A percentile compares a stretch with the other conserved stretches of the same genome.
phyloP scores from a whole-genome alignment of 768 basidiomycete species.

The Tubosaeta sp. region DNA sequence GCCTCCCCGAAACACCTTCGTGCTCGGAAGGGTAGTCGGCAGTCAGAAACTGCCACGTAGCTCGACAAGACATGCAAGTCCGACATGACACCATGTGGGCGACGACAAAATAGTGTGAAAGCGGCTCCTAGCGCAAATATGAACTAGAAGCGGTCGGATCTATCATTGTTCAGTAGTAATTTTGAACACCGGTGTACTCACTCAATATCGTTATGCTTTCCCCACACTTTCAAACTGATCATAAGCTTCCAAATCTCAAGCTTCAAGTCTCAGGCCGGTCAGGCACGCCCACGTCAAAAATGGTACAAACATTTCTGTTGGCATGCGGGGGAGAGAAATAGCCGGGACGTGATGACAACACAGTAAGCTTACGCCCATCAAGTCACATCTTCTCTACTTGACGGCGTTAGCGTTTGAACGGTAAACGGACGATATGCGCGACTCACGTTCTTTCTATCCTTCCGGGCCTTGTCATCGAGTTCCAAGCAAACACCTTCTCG shows the following conservation, averaged over 20 bases:
- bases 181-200: too few species aligned
- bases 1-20: neutral
- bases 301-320: neutral
- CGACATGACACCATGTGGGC: neutral
- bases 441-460: slow-evolving; percentile 85
- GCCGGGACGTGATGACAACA: slow-evolving; percentile 4
- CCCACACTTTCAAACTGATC: too few species aligned
- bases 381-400: slow-evolving; percentile 18
- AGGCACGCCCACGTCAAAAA: too few species aligned
- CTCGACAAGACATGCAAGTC: neutral
- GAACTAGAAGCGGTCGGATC: too few species aligned
- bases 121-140: too few species aligned
- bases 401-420: slow-evolving; percentile 1
- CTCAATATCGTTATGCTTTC: too few species aligned
- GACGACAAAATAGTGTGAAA: too few species aligned
- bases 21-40: neutral
- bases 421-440: neutral
- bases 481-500: slow-evolving; percentile 81
- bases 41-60: neutral
- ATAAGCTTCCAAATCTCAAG: too few species aligned
- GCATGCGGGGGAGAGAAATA: neutral
- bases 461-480: slow-evolving; percentile 86
- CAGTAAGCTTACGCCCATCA: slow-evolving; percentile 22
- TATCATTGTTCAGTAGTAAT: too few species aligned
- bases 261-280: too few species aligned